A percentile compares a stretch with the other conserved stretches of the same genome.
These are phyloP conservation scores for Meredithiella fracta DNA, from an alignment of 2,329 filamentous ascomycete genomes.

Conservation along the genomic window DNA sequence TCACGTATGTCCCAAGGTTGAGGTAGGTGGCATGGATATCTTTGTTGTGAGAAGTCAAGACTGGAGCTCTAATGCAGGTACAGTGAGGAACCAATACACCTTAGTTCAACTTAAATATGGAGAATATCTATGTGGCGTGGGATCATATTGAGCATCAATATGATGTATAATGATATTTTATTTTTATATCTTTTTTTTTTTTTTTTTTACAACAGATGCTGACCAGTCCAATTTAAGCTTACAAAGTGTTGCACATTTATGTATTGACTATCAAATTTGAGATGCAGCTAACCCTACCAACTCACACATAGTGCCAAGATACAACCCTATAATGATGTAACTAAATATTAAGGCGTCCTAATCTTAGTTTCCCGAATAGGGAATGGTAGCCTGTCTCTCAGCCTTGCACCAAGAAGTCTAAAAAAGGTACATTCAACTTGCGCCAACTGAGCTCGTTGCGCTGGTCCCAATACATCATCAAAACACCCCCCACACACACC, in stretches of 20 bases:
- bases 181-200: no score
- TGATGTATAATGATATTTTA: no score
- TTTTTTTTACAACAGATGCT: no score
- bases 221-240: no score
- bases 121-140: no score
- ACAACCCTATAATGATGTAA: neutral
- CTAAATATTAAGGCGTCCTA: neutral
- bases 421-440: neutral
- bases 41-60: neutral
- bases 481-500: neutral
- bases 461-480: neutral
- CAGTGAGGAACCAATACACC: no score
- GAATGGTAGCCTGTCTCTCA: neutral
- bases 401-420: neutral
- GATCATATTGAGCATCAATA: no score
- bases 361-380: neutral
- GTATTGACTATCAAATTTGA: neutral
- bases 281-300: neutral
- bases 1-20: neutral
- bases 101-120: no score
- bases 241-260: no score
- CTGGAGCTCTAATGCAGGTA: neutral
- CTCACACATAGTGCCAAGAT: neutral
- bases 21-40: neutral
- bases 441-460: neutral